Conservation (phyloP, 108 stramenopile genomes). For the Fragilaria crotonensis region DNA sequence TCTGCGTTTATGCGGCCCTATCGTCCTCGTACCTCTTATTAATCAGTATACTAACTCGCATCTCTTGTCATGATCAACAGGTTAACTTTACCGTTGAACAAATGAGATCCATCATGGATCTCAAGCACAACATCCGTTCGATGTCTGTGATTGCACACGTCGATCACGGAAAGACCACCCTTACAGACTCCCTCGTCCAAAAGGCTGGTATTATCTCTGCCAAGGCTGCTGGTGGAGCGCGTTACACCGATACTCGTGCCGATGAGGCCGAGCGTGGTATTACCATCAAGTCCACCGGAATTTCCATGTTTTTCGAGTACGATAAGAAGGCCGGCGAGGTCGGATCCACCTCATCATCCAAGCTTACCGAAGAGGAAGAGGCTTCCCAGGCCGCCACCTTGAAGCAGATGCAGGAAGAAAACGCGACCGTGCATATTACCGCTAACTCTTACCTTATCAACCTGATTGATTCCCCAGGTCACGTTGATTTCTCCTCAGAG, state of each 20-base stretch:
- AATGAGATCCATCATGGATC: slow-evolving; percentile 99
- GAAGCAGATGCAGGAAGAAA: slow-evolving; percentile 51
- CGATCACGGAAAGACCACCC: slow-evolving; percentile 99
- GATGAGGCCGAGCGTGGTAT: slow-evolving; percentile 99
- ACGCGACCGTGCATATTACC: slow-evolving; percentile 83
- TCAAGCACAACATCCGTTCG: slow-evolving; percentile 99
- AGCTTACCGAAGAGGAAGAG: slow-evolving; percentile 62
- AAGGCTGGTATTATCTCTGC: slow-evolving; percentile 99
- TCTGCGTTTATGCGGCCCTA: no score
- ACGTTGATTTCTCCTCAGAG: slow-evolving; percentile 99
- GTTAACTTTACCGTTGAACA: slow-evolving; percentile 99
- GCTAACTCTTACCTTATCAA: slow-evolving; percentile 99
- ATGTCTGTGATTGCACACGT: slow-evolving; percentile 99
- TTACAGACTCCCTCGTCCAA: slow-evolving; percentile 99
- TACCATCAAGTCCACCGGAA: slow-evolving; percentile 99
- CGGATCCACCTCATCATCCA: slow-evolving; percentile 19
- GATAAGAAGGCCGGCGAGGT: slow-evolving; percentile 87
- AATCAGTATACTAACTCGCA: background rate
- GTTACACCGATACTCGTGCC: slow-evolving; percentile 99
- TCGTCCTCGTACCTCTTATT: no score
- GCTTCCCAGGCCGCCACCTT: slow-evolving; percentile 38
- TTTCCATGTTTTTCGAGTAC: slow-evolving; percentile 99
- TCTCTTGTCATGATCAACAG: slow-evolving; percentile 31
- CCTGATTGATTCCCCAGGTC: slow-evolving; percentile 99
- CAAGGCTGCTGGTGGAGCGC: slow-evolving; percentile 98